Percentiles rank a stretch among this genome's conserved stretches.
phyloP scores from a whole-genome alignment of 495 filamentous ascomycete species.

The Tuber microsphaerosporum region DNA sequence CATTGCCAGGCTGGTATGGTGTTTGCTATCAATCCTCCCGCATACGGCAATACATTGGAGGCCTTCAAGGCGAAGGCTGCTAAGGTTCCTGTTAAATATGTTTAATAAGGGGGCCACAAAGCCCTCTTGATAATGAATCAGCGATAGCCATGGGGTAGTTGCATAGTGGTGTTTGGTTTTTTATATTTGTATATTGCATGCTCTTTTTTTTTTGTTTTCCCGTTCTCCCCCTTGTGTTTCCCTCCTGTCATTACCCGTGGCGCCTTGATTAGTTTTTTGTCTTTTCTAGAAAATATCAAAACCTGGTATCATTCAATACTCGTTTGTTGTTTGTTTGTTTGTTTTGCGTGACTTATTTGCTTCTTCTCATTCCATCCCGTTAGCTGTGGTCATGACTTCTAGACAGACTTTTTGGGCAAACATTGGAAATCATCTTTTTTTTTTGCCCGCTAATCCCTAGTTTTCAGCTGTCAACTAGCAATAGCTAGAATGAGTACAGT shows the following conservation, averaged over 20 bases:
- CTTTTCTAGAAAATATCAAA: not conserved
- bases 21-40: constrained; percentile 35
- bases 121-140: not conserved
- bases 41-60: constrained; percentile 11
- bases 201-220: not conserved
- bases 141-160: not conserved
- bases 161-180: not conserved
- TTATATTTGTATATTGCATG: not conserved
- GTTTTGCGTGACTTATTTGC: not conserved
- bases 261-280: not conserved
- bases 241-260: not conserved
- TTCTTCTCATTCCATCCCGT: not conserved
- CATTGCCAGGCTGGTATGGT: constrained; percentile 46
- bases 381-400: not conserved
- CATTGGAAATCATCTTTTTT: not conserved
- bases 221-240: not conserved
- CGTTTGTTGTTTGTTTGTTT: not conserved
- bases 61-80: constrained; percentile 17
- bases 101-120: not conserved
- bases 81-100: not conserved
- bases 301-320: not conserved
- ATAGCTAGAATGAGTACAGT: too few species aligned
- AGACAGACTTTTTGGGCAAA: not conserved
- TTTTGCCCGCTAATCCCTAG: not conserved
- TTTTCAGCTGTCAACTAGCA: too few species aligned